A percentile compares a stretch with the other conserved stretches of the same genome.
These are phyloP conservation scores for Solanum stenotomum DNA, from an alignment of 257 asterid genomes.

Conservation along the genomic window DNA sequence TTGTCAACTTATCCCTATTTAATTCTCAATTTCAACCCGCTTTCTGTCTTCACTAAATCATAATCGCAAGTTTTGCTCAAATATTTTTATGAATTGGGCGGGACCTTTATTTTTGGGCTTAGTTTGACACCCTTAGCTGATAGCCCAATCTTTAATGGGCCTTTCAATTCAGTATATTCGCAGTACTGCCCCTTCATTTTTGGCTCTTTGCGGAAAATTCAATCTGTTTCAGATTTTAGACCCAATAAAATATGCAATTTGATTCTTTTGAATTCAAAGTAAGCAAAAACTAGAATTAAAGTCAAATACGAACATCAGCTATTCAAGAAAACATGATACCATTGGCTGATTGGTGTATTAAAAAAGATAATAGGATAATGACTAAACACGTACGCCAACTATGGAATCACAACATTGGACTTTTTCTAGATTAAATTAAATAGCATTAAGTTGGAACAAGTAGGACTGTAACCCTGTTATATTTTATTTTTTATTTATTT, in stretches of 20 bases:
- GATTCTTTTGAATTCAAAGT: not conserved
- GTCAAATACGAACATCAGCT: not conserved
- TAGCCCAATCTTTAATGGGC: not conserved
- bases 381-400: not conserved
- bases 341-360: not conserved
- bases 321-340: not conserved
- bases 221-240: not conserved
- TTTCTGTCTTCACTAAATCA: not conserved
- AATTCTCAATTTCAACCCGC: not conserved
- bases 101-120: not conserved
- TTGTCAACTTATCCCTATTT: not conserved
- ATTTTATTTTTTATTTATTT: not conserved
- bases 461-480: not conserved
- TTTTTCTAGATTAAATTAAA: not conserved
- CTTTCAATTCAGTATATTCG: not conserved
- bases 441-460: not conserved
- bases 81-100: not conserved
- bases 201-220: not conserved
- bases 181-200: no score
- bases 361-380: not conserved
- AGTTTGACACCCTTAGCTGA: not conserved
- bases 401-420: not conserved
- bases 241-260: no score
- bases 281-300: not conserved
- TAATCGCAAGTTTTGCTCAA: not conserved